Conservation (phyloP, 2,329 filamentous ascomycete species). For the Xylariomycetidae sp. region DNA sequence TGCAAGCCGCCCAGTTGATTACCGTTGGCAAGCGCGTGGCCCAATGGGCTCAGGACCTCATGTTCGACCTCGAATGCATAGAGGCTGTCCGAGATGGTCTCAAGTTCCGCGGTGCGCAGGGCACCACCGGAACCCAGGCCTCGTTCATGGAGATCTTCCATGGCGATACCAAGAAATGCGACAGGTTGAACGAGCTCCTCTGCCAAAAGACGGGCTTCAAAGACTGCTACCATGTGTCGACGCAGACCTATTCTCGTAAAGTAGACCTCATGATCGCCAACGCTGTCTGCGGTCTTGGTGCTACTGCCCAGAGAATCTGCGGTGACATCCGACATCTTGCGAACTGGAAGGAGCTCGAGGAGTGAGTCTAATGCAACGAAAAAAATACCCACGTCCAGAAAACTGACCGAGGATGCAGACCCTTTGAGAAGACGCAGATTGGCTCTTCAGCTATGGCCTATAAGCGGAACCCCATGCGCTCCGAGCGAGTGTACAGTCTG, state of each 20-base stretch:
- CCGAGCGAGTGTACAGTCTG: conserved; percentile 28
- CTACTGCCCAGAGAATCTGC: conserved; percentile 71
- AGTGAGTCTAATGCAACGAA: conserved; percentile 48
- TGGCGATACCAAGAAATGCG: conserved; percentile 42
- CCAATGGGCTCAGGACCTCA: conserved; percentile 68
- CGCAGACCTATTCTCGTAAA: conserved; percentile 65
- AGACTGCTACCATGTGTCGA: conserved; percentile 49
- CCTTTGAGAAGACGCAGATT: conserved; percentile 63
- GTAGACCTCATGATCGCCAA: conserved; percentile 78
- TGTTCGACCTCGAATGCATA: conserved; percentile 70
- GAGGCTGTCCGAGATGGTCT: conserved; percentile 63
- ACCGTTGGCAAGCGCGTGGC: conserved; percentile 59
- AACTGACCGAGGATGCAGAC: conserved; percentile 41
- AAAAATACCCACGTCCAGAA: neutral
- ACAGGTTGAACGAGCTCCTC: conserved; percentile 48
- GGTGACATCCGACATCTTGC: conserved; percentile 70
- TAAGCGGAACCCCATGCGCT: conserved; percentile 26
- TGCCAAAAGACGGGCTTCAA: conserved; percentile 52
- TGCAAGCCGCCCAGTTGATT: conserved; percentile 15
- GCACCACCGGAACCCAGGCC: conserved; percentile 68
- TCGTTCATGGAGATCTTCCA: conserved; percentile 54
- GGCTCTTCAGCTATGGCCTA: conserved; percentile 53
- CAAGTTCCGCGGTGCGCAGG: conserved; percentile 53
- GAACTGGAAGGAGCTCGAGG: conserved; percentile 75
- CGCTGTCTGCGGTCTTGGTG: conserved; percentile 70